Conservation (phyloP, 1,284 basidiomycete genomes). For the Fomitopsis pinicola region DNA sequence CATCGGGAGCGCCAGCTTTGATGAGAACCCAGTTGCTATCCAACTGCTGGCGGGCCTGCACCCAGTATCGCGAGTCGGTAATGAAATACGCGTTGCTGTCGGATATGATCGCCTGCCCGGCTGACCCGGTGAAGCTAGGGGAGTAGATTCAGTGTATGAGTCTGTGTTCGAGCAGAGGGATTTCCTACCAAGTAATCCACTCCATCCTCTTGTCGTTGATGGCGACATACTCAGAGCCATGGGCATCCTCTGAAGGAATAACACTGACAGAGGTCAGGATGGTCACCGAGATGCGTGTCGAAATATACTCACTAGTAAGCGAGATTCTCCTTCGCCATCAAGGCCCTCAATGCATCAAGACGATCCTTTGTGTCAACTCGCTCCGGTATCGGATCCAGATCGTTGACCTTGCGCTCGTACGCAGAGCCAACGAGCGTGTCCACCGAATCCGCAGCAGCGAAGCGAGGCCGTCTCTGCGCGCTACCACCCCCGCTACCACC, state of each 20-base stretch:
- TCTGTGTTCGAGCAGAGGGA: background rate
- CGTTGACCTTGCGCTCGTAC: constrained; percentile 60
- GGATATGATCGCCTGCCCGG: constrained; percentile 79
- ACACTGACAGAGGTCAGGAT: constrained; percentile 36
- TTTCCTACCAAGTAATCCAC: constrained; percentile 75
- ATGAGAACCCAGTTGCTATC: constrained; percentile 79
- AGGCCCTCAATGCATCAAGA: constrained; percentile 60
- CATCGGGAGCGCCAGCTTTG: constrained; percentile 55
- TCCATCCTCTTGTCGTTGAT: constrained; percentile 77
- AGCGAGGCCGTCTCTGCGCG: constrained; percentile 33
- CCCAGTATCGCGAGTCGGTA: constrained; percentile 88
- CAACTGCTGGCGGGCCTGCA: constrained; percentile 76
- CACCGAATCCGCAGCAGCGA: constrained; percentile 55
- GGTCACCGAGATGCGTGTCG: constrained; percentile 8
- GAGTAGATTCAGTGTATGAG: constrained; percentile 2
- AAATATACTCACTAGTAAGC: constrained; percentile 77
- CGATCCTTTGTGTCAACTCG: constrained; percentile 56
- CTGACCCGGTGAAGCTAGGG: constrained; percentile 79
- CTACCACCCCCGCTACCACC: constrained; percentile 1
- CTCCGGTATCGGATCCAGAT: constrained; percentile 50
- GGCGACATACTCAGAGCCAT: constrained; percentile 86
- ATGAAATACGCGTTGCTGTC: constrained; percentile 66
- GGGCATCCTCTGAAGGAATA: constrained; percentile 84
- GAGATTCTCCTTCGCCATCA: constrained; percentile 71
- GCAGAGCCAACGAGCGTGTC: constrained; percentile 72